phyloP scores from a whole-genome alignment of 352 stramenopile species.

The Pythium brachiatum region DNA sequence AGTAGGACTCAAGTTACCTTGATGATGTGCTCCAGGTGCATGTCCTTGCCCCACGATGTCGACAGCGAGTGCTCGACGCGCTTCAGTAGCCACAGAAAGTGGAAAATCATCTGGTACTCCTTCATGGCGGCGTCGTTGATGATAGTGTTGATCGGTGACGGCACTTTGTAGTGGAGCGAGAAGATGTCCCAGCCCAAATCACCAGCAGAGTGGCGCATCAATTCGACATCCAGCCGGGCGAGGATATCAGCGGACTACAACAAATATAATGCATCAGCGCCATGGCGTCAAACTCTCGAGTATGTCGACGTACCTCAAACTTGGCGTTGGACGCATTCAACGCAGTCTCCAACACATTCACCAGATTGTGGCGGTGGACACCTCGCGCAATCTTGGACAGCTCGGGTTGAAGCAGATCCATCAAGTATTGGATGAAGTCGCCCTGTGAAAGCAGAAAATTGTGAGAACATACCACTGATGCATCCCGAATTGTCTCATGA shows the following conservation, averaged over 20 bases:
- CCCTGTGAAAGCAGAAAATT: constrained; percentile 45
- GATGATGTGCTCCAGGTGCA: constrained; percentile 93
- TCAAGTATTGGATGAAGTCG: constrained; percentile 97
- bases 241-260: constrained; percentile 86
- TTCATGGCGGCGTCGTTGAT: constrained; percentile 84
- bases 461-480: background rate
- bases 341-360: constrained; percentile 92
- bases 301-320: constrained; percentile 68
- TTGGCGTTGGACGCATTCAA: constrained; percentile 96
- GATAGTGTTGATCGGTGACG: constrained; percentile 85
- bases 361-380: constrained; percentile 95
- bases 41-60: constrained; percentile 96
- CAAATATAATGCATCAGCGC: background rate
- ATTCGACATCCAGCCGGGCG: constrained; percentile 89
- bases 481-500: background rate
- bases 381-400: constrained; percentile 87
- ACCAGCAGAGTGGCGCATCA: constrained; percentile 82
- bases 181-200: constrained; percentile 96
- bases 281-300: background rate
- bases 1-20: constrained; percentile 41
- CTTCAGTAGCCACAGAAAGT: constrained; percentile 90
- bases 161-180: constrained; percentile 87
- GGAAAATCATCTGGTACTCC: constrained; percentile 89
- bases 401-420: constrained; percentile 91
- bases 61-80: constrained; percentile 92